Evolutionary conservation across 805 yeast genomes (phyloP).

Genomic region (Sugiyamaella smithiae): DNA sequence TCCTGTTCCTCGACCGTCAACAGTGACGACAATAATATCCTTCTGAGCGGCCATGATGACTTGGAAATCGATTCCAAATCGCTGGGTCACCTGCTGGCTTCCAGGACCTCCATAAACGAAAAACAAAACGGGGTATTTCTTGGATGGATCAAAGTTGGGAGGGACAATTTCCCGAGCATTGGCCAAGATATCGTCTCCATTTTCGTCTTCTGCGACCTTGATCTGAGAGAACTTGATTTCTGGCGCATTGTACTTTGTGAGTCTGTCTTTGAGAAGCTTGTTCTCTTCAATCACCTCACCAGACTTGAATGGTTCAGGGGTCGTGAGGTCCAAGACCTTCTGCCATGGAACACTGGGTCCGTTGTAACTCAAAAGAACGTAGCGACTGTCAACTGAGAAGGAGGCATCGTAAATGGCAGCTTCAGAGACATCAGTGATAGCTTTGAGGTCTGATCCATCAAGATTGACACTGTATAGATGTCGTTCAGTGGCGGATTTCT

Average conservation of each 20-base stretch:
- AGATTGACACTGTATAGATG: constrained; percentile 73
- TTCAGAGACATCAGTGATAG: constrained; percentile 49
- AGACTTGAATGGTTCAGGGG: constrained; percentile 37
- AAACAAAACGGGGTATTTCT: constrained; percentile 81
- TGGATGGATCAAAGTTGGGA: constrained; percentile 50
- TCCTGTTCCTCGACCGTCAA: constrained; percentile 97
- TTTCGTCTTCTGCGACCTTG: constrained; percentile 42
- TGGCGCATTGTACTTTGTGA: constrained; percentile 54
- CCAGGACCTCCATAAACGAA: constrained; percentile 96
- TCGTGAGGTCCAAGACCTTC: constrained; percentile 56
- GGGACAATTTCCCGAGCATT: constrained; percentile 72
- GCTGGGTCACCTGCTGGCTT: constrained; percentile 72
- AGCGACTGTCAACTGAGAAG: constrained; percentile 78
- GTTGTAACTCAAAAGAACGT: constrained; percentile 60
- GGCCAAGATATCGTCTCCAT: constrained; percentile 38
- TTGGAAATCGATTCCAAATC: constrained; percentile 63
- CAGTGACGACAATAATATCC: constrained; percentile 84
- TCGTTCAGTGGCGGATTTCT: constrained; percentile 75
- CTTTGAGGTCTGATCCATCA: constrained; percentile 41
- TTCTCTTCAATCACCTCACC: constrained; percentile 31
- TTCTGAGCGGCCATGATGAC: constrained; percentile 73
- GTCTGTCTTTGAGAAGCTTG: constrained; percentile 23
- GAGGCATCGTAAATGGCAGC: constrained; percentile 69
- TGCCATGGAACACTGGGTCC: constrained; percentile 87
- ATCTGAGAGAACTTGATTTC: constrained; percentile 46